These are phyloP conservation scores for Apiotrichum mycotoxinovorans DNA, from an alignment of 1,284 basidiomycete species.

Conservation along the genomic window DNA sequence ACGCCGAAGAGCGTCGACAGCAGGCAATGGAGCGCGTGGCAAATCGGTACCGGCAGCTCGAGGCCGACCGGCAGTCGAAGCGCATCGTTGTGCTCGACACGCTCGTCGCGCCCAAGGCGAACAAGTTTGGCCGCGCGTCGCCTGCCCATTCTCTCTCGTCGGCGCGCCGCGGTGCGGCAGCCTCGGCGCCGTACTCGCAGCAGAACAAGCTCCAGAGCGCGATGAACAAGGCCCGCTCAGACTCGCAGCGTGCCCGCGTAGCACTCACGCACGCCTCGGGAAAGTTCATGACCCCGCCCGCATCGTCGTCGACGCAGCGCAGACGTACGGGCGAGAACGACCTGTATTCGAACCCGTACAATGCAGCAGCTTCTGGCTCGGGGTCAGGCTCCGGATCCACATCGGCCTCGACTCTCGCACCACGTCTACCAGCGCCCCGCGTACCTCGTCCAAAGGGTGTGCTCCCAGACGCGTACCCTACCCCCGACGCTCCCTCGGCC, in stretches of 20 bases:
- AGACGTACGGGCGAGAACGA: not conserved
- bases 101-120: slow-evolving; percentile 12
- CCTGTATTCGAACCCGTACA: slow-evolving; percentile 26
- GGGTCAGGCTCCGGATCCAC: not conserved
- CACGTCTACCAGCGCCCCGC: slow-evolving; percentile 4
- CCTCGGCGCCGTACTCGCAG: not conserved
- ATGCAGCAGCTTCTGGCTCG: slow-evolving; percentile 1
- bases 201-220: slow-evolving; percentile 12
- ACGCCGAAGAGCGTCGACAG: slow-evolving; percentile 30
- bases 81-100: slow-evolving; percentile 37
- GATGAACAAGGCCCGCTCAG: slow-evolving; percentile 36
- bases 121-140: not conserved
- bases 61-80: slow-evolving; percentile 34
- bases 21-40: slow-evolving; percentile 31
- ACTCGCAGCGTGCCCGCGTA: slow-evolving; percentile 36
- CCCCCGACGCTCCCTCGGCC: slow-evolving; percentile 5
- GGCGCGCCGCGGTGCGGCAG: slow-evolving; percentile 2
- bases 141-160: not conserved
- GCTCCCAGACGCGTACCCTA: slow-evolving; percentile 15
- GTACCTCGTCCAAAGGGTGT: not conserved
- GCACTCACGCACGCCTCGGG: slow-evolving; percentile 43
- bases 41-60: slow-evolving; percentile 37
- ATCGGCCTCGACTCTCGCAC: not conserved
- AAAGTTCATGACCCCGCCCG: slow-evolving; percentile 28
- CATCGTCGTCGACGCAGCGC: not conserved